Evolutionary conservation across 768 basidiomycete species (phyloP).

Genomic region (Lactarius vividus): DNA sequence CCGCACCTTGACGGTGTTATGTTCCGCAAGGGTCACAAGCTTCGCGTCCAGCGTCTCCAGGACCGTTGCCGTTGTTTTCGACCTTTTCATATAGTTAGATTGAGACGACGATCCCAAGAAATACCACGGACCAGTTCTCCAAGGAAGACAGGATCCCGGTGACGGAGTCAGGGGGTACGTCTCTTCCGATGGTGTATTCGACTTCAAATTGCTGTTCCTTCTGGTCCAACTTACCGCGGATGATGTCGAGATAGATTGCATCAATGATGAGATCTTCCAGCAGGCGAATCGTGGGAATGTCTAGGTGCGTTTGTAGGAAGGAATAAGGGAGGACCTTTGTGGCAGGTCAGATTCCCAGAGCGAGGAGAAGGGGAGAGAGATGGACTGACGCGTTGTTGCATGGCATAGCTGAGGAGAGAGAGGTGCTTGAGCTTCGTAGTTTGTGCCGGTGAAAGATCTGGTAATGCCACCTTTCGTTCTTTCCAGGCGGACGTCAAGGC

Average conservation of each 20-base stretch:
- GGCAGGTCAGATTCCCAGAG: not conserved
- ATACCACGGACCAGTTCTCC: conserved; percentile 56
- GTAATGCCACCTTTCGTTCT: conserved; percentile 68
- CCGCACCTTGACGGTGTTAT: conserved; percentile 40
- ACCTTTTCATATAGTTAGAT: conserved; percentile 43
- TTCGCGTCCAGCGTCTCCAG: conserved; percentile 71
- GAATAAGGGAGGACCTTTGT: conserved; percentile 79
- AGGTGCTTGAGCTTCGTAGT: conserved; percentile 89
- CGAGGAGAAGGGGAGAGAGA: conserved; percentile 1
- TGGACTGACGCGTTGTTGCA: conserved; percentile 65
- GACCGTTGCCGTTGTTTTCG: conserved; percentile 65
- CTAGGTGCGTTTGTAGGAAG: conserved; percentile 63
- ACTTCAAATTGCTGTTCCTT: conserved; percentile 86
- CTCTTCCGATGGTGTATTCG: conserved; percentile 89
- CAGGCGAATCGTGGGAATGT: conserved; percentile 77
- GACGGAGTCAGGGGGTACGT: conserved; percentile 75
- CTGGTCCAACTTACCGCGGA: conserved; percentile 92
- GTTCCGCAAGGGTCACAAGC: conserved; percentile 52
- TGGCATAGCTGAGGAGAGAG: conserved; percentile 81
- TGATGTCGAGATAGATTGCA: conserved; percentile 86
- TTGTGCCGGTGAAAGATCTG: conserved; percentile 69
- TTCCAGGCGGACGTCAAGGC: conserved; percentile 15
- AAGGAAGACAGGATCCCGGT: conserved; percentile 59
- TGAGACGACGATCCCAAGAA: not conserved
- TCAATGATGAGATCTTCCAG: conserved; percentile 98